Base-by-base conservation (phyloP, 2,329 filamentous ascomycete genomes). In the Trichophyton benhamiae region DNA sequence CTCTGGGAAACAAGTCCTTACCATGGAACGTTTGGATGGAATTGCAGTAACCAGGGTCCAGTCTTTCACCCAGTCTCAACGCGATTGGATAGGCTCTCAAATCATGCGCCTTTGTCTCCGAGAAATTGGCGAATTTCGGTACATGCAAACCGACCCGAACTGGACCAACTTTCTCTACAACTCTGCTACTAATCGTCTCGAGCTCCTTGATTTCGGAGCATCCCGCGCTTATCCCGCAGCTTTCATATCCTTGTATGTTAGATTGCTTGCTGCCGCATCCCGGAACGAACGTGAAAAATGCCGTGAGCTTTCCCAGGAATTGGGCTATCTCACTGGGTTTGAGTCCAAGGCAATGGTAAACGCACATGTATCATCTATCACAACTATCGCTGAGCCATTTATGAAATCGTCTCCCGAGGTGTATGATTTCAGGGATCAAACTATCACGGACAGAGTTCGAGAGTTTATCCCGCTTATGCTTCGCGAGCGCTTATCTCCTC, bases 111-210 rank as follows among this genome's bases (percentile, higher is more conserved):
- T 99, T 9, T 97, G 91, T 71, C 82, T 97, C 44, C 87, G 91
- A 62, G 94, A 97, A 76, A 92, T 97, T 67, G 87, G 87, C 65
- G 90, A 96, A 74, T 97, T 96, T 82, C 86, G 82, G 63, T 97
- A 95, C 78, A 99, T 99, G 94, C 94, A 99, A 77, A 99, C 94
- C 3, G 94, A 99, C 71, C 94, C 94, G 46, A 99, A 99, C 79
- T 99, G 94, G 94, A 97, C 92, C 38, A 99, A 99, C 75, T 99
- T 99, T 74, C 80, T 97, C 20, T 99, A 90, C 79, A 94, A 97
- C 68, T 78, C 84, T 0, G 68, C 78, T 20, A 84, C 81, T 3
- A 78, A 84, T 68, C 87, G 85, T 70, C 85, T 99, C 13, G 91
- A 96, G 74, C 83, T 99, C 0, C 85, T 99, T 59, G 95, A 99